Percentiles rank a stretch among this genome's conserved stretches.
Conservation (phyloP, 495 filamentous ascomycete genomes). For the Trichoderma reesei region DNA sequence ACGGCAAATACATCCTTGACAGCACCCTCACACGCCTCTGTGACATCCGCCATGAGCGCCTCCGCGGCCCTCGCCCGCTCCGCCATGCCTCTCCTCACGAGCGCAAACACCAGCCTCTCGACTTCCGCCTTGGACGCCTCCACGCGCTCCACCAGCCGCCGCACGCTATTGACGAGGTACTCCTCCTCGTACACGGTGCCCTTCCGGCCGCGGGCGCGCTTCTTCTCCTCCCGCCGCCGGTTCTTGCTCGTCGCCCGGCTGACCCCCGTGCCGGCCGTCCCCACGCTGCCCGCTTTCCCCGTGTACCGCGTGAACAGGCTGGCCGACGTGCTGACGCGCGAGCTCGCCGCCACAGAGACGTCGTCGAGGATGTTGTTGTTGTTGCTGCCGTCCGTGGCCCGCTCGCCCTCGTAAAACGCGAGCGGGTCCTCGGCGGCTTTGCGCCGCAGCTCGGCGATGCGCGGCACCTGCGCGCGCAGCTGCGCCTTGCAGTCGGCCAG, state of each 20-base stretch:
- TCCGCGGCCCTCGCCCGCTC: slow-evolving; percentile 77
- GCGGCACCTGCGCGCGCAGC: slow-evolving; percentile 70
- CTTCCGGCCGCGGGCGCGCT: slow-evolving; percentile 87
- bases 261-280: slow-evolving; percentile 55
- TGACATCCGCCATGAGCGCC: slow-evolving; percentile 57
- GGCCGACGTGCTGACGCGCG: slow-evolving; percentile 63
- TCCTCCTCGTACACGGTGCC: slow-evolving; percentile 97
- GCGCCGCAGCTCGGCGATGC: slow-evolving; percentile 67
- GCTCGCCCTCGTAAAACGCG: slow-evolving; percentile 64
- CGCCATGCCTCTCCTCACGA: slow-evolving; percentile 72
- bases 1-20: slow-evolving; percentile 57
- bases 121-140: slow-evolving; percentile 60
- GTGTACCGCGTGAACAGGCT: slow-evolving; percentile 91
- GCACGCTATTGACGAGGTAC: slow-evolving; percentile 80
- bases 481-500: slow-evolving; percentile 86
- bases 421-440: slow-evolving; percentile 77
- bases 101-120: slow-evolving; percentile 57
- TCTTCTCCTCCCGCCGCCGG: slow-evolving; percentile 79
- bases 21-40: slow-evolving; percentile 53
- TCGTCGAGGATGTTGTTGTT: slow-evolving; percentile 91
- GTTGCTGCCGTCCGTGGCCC: slow-evolving; percentile 48
- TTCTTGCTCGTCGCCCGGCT: slow-evolving; percentile 76
- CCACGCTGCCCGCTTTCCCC: slow-evolving; percentile 46
- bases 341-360: slow-evolving; percentile 78
- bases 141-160: slow-evolving; percentile 77